These are phyloP conservation scores for Phaffomyces thermotolerans DNA, from an alignment of 805 yeast genomes.

Conservation along the genomic window DNA sequence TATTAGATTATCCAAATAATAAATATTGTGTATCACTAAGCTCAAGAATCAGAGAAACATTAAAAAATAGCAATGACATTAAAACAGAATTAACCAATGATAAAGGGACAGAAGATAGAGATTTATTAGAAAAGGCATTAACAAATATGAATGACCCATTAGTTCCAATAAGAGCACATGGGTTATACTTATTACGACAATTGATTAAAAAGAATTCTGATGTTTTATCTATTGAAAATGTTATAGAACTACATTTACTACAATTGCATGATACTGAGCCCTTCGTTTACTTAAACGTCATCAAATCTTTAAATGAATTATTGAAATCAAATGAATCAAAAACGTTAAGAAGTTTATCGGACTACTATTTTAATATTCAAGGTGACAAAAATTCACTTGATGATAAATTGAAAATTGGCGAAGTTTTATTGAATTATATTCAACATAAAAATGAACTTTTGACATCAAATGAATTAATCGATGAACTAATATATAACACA, in stretches of 20 bases:
- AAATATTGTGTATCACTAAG: constrained; percentile 14
- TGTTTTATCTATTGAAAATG: constrained; percentile 46
- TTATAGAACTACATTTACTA: constrained; percentile 50
- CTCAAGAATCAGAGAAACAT: constrained; percentile 12
- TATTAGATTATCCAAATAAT: constrained; percentile 19
- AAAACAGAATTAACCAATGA: constrained; percentile 3
- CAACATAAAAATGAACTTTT: constrained; percentile 30
- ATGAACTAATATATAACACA: constrained; percentile 36
- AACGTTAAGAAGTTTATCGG: constrained; percentile 32
- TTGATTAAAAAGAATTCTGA: constrained; percentile 44
- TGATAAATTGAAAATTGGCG: constrained; percentile 74
- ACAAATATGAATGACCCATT: constrained; percentile 65
- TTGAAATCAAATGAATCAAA: constrained; percentile 35
- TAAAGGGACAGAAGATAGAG: constrained; percentile 26
- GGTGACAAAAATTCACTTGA: constrained; percentile 36
- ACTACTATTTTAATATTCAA: constrained; percentile 27
- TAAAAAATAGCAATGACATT: constrained; percentile 7
- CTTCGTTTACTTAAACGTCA: constrained; percentile 75
- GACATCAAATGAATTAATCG: constrained; percentile 32
- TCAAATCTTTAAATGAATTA: constrained; percentile 65
- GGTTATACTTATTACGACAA: constrained; percentile 56
- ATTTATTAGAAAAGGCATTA: constrained; percentile 50
- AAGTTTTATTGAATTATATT: constrained; percentile 59
- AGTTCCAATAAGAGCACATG: constrained; percentile 84
- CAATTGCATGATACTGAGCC: constrained; percentile 79